A percentile compares a stretch with the other conserved stretches of the same genome.
These are phyloP conservation scores for Pyrenophora seminiperda DNA, from an alignment of 2,329 filamentous ascomycete species.

Conservation along the genomic window DNA sequence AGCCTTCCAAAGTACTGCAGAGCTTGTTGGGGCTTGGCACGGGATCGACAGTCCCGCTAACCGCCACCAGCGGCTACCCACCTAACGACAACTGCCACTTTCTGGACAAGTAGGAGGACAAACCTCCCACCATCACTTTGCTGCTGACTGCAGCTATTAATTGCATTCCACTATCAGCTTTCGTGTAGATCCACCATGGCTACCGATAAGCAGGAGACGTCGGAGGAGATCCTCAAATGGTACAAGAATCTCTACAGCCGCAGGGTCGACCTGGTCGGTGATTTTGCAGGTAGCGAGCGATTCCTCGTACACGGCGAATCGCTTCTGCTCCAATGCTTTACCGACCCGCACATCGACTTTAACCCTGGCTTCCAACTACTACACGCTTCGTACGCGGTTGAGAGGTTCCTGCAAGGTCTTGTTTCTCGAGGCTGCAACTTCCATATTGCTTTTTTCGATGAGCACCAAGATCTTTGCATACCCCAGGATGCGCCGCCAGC, in stretches of 20 bases:
- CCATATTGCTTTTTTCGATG: constrained; percentile 70
- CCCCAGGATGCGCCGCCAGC: constrained; percentile 50
- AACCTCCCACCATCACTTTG: constrained; percentile 12
- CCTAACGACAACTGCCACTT: constrained; percentile 10
- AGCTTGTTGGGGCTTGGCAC: constrained; percentile 18
- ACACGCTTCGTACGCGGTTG: constrained; percentile 71
- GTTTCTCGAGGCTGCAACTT: constrained; percentile 70
- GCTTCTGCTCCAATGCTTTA: constrained; percentile 67
- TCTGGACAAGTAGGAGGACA: constrained; percentile 15
- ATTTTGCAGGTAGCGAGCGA: constrained; percentile 74
- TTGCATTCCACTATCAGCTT: background rate
- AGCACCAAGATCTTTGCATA: constrained; percentile 61
- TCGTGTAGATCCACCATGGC: constrained; percentile 25
- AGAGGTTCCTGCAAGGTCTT: constrained; percentile 67
- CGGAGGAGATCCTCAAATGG: constrained; percentile 38
- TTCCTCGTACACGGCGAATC: constrained; percentile 77
- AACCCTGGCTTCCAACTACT: constrained; percentile 69
- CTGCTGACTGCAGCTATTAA: constrained; percentile 15
- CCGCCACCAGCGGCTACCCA: constrained; percentile 23
- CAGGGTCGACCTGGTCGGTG: constrained; percentile 64
- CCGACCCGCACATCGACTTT: constrained; percentile 68
- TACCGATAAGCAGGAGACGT: constrained; percentile 22
- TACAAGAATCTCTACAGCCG: constrained; percentile 46
- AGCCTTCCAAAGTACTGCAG: constrained; percentile 8
- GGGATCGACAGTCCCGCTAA: constrained; percentile 22